Evolutionary conservation across 805 yeast species (phyloP).

Genomic region (Kuraishia molischiana): DNA sequence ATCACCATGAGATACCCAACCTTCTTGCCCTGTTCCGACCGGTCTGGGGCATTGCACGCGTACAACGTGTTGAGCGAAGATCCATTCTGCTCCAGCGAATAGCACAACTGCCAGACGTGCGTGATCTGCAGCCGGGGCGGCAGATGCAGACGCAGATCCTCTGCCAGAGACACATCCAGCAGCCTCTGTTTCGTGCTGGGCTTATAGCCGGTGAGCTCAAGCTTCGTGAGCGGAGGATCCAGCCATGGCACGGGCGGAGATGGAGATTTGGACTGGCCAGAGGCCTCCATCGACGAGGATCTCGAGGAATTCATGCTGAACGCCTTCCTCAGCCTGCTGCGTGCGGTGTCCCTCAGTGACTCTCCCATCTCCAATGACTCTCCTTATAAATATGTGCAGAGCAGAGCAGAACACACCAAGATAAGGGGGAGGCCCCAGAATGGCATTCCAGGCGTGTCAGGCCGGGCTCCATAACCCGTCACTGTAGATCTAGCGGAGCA

Average conservation of each 20-base stretch:
- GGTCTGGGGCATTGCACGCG: conserved; percentile 36
- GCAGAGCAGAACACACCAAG: too few relatives aligned
- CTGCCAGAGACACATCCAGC: conserved; percentile 50
- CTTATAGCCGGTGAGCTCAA: conserved; percentile 52
- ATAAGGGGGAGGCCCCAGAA: too few relatives aligned
- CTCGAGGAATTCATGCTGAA: not conserved
- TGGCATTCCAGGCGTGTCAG: too few relatives aligned
- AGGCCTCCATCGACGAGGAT: not conserved
- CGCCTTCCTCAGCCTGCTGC: not conserved
- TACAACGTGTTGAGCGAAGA: conserved; percentile 78
- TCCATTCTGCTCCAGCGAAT: conserved; percentile 90
- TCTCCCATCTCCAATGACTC: too few relatives aligned
- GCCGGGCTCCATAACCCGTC: too few relatives aligned
- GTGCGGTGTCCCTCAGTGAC: not conserved
- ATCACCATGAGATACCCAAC: conserved; percentile 69
- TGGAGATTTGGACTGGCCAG: not conserved
- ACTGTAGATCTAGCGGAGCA: too few relatives aligned
- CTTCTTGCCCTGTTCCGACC: conserved; percentile 15
- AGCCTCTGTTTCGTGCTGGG: conserved; percentile 47
- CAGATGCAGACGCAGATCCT: conserved; percentile 59
- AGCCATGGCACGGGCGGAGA: not conserved
- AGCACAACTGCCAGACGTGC: conserved; percentile 67
- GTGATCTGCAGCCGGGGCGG: conserved; percentile 75
- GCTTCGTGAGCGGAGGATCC: conserved; percentile 42
- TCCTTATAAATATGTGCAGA: too few relatives aligned